These are phyloP conservation scores for Acaromyces ingoldii DNA, from an alignment of 1,284 basidiomycete species.

Conservation along the genomic window DNA sequence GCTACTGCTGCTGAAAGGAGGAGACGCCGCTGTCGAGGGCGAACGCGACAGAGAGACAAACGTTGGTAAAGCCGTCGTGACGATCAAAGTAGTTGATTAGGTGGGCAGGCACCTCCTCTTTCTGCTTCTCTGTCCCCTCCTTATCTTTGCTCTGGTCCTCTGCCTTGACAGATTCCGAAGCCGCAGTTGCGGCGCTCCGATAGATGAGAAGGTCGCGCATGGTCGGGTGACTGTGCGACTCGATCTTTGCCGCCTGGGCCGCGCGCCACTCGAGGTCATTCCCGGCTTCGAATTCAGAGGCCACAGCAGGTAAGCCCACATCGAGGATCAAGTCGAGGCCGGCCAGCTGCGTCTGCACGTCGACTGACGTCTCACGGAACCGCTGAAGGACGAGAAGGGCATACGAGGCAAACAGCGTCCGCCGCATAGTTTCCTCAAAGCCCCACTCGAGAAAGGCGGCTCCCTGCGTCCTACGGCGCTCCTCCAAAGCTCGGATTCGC, in stretches of 20 bases:
- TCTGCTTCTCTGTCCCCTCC: conserved; percentile 1
- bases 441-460: conserved; percentile 15
- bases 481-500: conserved; percentile 4
- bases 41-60: conserved; percentile 33
- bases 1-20: too few species aligned
- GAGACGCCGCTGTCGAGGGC: conserved; percentile 23
- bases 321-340: conserved; percentile 34
- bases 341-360: conserved; percentile 20
- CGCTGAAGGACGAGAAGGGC: conserved; percentile 39
- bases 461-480: neutral
- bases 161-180: neutral
- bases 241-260: conserved; percentile 13
- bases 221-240: conserved; percentile 11
- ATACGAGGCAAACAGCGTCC: conserved; percentile 37
- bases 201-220: conserved; percentile 25
- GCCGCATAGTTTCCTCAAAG: conserved; percentile 32
- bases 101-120: conserved; percentile 15
- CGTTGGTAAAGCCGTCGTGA: conserved; percentile 38
- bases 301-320: conserved; percentile 28
- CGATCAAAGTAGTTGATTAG: conserved; percentile 36
- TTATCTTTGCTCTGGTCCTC: neutral
- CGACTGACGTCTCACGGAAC: conserved; percentile 25
- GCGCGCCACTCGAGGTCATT: conserved; percentile 28
- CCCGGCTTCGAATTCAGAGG: conserved; percentile 36
- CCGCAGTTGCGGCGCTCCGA: conserved; percentile 10